Evolutionary conservation across 129 eudicot genomes (phyloP), one percentile per base, ranked within the genome.

Genomic region (Chrysanthemum makinoi): DNA sequence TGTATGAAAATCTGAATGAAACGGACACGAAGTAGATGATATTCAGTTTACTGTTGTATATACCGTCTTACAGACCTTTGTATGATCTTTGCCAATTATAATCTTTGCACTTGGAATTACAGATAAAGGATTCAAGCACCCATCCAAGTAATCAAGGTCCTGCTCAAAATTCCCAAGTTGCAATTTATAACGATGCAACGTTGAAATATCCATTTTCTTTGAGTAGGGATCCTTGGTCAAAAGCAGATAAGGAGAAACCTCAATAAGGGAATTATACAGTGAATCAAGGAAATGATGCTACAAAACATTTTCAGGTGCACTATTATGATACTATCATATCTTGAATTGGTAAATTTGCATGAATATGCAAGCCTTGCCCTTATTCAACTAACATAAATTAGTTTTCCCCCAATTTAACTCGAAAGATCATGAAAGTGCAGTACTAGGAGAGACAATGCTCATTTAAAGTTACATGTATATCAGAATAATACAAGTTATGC

Each of bases 251-350:
- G n/a, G 82, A 63, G 10, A 73, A 85, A 85, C 63, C 90, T 93
- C 57, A 33, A 72, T 60, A 93, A 89, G 76, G 98, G 96, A 69
- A 72, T 93, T 26, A 85, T 77, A 72, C 95, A 93, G 70, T 96
- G n/a, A 93, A 80, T 85, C 60, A 95, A 89, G 75, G 84, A 80
- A 65, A 80, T 69, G 73, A 82, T 81, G 46, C n/a, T n/a, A n/a
- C 81, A 81, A 70, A 83, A 66, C 68, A 39, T 69, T 39, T 59
- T 79, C 49, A n/a, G 83, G 91, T 26, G 30, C 30, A 20, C 20
- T 20, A 20, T 20, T 20, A 20, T 20, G 20, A 20, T 20, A 20
- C 20, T 20, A 20, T 20, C 20, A 20, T 20, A 20, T 20, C 20
- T 20, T 20, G 20, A 20, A 20, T 20, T 20, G 20, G 20, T 20